A percentile compares a stretch with the other conserved stretches of the same genome.
These are phyloP conservation scores for Saturnispora saitoi DNA, from an alignment of 805 yeast species.

Conservation along the genomic window DNA sequence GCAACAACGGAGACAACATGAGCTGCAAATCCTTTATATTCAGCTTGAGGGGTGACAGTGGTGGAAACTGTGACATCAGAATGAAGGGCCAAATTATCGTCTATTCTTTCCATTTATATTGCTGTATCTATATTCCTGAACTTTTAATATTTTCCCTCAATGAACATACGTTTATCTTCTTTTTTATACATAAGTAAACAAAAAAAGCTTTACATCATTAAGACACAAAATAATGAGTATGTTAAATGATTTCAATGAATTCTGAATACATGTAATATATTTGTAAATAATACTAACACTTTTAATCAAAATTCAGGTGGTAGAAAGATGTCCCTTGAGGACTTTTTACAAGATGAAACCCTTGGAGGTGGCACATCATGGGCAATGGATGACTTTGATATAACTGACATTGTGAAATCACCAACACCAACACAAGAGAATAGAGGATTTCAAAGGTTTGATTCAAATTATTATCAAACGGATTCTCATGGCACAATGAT, in stretches of 20 bases:
- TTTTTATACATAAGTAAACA: neutral
- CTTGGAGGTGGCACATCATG: slow-evolving; percentile 41
- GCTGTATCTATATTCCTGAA: neutral
- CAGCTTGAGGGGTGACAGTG: slow-evolving; percentile 50
- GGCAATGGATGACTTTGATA: slow-evolving; percentile 60
- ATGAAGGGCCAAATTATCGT: slow-evolving; percentile 51
- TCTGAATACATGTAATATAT: too few species aligned
- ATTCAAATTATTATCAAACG: neutral
- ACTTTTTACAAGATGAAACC: slow-evolving; percentile 36
- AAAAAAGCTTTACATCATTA: neutral
- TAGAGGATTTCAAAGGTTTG: slow-evolving; percentile 1
- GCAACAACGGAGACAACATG: slow-evolving; percentile 58
- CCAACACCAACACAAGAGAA: slow-evolving; percentile 20
- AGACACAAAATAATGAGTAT: neutral
- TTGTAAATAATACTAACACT: neutral
- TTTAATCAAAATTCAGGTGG: slow-evolving; percentile 10
- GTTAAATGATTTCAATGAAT: neutral
- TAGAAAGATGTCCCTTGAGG: slow-evolving; percentile 39
- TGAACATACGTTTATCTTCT: neutral
- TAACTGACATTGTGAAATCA: slow-evolving; percentile 46
- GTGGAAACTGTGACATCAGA: slow-evolving; percentile 58
- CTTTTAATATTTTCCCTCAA: neutral
- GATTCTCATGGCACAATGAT: slow-evolving; percentile 39
- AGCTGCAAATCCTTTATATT: slow-evolving; percentile 82
- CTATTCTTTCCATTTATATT: slow-evolving; percentile 3